Conservation (phyloP, 345 rosid species). For the Ceriops zippeliana region DNA sequence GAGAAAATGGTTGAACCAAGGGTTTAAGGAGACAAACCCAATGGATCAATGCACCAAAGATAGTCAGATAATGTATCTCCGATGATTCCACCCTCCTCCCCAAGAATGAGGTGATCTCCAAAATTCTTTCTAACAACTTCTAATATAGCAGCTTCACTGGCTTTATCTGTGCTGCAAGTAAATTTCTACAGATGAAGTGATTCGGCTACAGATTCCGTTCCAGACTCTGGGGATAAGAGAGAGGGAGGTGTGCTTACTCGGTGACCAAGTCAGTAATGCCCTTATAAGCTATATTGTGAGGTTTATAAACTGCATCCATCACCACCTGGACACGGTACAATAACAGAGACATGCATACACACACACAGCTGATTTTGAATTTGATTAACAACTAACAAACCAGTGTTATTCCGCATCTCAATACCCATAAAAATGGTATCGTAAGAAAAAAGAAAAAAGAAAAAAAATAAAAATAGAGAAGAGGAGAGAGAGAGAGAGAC, state of each 20-base stretch:
- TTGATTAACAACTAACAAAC: no score
- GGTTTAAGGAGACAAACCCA: slow-evolving; percentile 50
- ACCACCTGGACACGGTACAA: slow-evolving; percentile 51
- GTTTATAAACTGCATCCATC: slow-evolving; percentile 90
- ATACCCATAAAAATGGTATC: neutral
- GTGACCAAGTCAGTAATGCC: slow-evolving; percentile 87
- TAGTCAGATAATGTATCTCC: slow-evolving; percentile 84
- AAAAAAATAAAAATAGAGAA: neutral
- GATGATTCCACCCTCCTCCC: slow-evolving; percentile 90
- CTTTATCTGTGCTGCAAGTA: slow-evolving; percentile 79
- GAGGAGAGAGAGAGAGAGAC: slow-evolving; percentile 26
- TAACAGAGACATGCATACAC: neutral
- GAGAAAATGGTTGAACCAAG: neutral
- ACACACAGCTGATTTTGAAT: neutral
- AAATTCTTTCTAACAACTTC: slow-evolving; percentile 72
- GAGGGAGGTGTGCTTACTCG: slow-evolving; percentile 48
- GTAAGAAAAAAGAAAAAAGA: neutral
- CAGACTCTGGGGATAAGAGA: no score
- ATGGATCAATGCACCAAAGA: slow-evolving; percentile 97
- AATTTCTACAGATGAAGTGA: slow-evolving; percentile 17
- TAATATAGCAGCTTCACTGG: slow-evolving; percentile 82
- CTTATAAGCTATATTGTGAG: slow-evolving; percentile 73
- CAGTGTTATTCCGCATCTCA: no score
- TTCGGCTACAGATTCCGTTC: neutral
- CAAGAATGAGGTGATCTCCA: slow-evolving; percentile 84